Conservation (phyloP, 2,329 filamentous ascomycete species). For the Scytalidium lignicola region DNA sequence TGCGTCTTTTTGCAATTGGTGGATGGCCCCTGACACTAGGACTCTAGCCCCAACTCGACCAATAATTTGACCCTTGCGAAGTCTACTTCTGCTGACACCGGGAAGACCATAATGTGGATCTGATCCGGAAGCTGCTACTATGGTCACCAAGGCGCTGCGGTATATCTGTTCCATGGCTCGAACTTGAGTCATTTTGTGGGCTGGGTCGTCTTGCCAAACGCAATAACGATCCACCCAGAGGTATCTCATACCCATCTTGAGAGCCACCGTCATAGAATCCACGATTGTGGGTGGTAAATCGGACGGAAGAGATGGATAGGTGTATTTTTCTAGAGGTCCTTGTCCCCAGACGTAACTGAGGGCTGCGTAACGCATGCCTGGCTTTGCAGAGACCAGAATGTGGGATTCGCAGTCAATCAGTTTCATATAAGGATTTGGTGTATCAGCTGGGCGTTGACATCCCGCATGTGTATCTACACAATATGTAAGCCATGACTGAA, state of each 20-base stretch:
- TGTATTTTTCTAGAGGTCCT: not conserved
- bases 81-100: not conserved
- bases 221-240: constrained; percentile 29
- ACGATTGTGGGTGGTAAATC: constrained; percentile 13
- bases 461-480: not conserved
- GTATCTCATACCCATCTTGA: constrained; percentile 17
- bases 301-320: not conserved
- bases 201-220: constrained; percentile 17
- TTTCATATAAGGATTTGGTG: not conserved
- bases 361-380: constrained; percentile 3
- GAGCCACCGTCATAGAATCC: constrained; percentile 18
- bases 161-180: constrained; percentile 16
- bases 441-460: not conserved
- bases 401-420: constrained; percentile 7
- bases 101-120: constrained; percentile 15
- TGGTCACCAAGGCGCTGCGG: constrained; percentile 10
- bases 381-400: not conserved
- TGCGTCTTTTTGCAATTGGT: not conserved
- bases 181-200: constrained; percentile 7
- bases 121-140: constrained; percentile 16
- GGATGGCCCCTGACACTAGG: not conserved
- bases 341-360: constrained; percentile 12
- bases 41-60: not conserved
- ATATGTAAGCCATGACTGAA: not conserved
- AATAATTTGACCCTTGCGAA: not conserved